Evolutionary conservation across 2,329 filamentous ascomycete species (phyloP).

Genomic region (Pseudogymnoascus sp.): DNA sequence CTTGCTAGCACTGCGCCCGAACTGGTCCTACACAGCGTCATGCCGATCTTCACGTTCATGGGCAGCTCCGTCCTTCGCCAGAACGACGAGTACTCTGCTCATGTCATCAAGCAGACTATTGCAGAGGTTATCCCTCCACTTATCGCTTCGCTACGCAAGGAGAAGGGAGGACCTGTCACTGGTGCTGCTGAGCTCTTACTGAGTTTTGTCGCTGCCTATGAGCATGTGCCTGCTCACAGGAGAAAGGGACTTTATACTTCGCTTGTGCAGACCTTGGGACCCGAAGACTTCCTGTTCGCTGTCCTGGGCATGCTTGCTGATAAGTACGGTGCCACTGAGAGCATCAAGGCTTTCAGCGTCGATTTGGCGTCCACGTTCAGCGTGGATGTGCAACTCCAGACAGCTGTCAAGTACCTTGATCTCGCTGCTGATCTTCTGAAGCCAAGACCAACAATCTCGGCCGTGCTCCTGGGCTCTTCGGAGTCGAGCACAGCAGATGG

Average conservation of each 20-base stretch:
- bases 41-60: conserved; percentile 99
- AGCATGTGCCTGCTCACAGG: conserved; percentile 85
- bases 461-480: conserved; percentile 57
- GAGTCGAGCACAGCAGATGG: conserved; percentile 38
- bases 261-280: conserved; percentile 73
- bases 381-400: conserved; percentile 66
- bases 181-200: conserved; percentile 84
- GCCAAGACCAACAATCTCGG: conserved; percentile 64
- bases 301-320: conserved; percentile 86
- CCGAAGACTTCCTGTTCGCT: conserved; percentile 79
- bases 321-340: conserved; percentile 69
- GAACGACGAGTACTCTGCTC: conserved; percentile 92
- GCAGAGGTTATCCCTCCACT: conserved; percentile 88
- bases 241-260: conserved; percentile 75
- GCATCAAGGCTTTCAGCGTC: conserved; percentile 63
- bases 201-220: conserved; percentile 92
- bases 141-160: conserved; percentile 73
- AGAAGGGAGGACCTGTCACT: conserved; percentile 66
- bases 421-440: conserved; percentile 68
- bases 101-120: conserved; percentile 92
- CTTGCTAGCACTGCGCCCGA: conserved; percentile 83
- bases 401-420: conserved; percentile 67
- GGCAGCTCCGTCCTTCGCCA: conserved; percentile 83
- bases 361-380: conserved; percentile 66
- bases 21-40: conserved; percentile 88